A percentile compares a stretch with the other conserved stretches of the same genome.
These are phyloP conservation scores for Panus rudis DNA, from an alignment of 768 basidiomycete genomes.

Conservation along the genomic window DNA sequence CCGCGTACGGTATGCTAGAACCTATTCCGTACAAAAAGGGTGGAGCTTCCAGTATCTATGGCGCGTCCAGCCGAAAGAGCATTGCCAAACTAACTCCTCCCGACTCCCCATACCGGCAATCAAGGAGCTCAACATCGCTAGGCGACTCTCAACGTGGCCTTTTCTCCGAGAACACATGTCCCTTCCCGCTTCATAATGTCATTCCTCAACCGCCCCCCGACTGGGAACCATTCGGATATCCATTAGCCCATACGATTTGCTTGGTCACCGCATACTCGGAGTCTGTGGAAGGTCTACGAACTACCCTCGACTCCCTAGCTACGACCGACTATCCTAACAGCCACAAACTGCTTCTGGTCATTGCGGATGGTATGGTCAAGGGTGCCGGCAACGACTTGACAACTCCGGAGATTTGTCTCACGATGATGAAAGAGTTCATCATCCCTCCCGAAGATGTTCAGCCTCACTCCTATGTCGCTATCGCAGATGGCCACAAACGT, in stretches of 20 bases:
- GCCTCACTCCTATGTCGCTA: slow-evolving; percentile 93
- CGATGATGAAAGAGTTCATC: slow-evolving; percentile 97
- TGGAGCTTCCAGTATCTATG: slow-evolving; percentile 30
- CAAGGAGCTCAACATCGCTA: slow-evolving; percentile 79
- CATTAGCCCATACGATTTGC: slow-evolving; percentile 87
- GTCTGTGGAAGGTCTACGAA: slow-evolving; percentile 90
- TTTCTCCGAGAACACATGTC: slow-evolving; percentile 69
- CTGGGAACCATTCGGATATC: slow-evolving; percentile 94
- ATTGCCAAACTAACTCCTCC: slow-evolving; percentile 58
- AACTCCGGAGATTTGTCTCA: slow-evolving; percentile 89
- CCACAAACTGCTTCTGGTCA: slow-evolving; percentile 92
- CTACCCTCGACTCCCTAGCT: slow-evolving; percentile 95
- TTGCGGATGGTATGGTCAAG: slow-evolving; percentile 98
- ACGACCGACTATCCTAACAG: slow-evolving; percentile 98
- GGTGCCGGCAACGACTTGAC: slow-evolving; percentile 84
- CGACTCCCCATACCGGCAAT: slow-evolving; percentile 64
- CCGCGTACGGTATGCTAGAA: slow-evolving; percentile 63
- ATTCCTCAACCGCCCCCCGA: slow-evolving; percentile 89
- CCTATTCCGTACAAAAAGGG: slow-evolving; percentile 54
- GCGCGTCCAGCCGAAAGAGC: slow-evolving; percentile 26
- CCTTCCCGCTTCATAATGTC: slow-evolving; percentile 87
- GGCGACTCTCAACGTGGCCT: slow-evolving; percentile 42
- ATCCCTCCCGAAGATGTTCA: slow-evolving; percentile 79
- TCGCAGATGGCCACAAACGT: slow-evolving; percentile 98
- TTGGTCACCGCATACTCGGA: slow-evolving; percentile 99